phyloP scores from a whole-genome alignment of 352 stramenopile genomes.

The Phytophthora litchii region DNA sequence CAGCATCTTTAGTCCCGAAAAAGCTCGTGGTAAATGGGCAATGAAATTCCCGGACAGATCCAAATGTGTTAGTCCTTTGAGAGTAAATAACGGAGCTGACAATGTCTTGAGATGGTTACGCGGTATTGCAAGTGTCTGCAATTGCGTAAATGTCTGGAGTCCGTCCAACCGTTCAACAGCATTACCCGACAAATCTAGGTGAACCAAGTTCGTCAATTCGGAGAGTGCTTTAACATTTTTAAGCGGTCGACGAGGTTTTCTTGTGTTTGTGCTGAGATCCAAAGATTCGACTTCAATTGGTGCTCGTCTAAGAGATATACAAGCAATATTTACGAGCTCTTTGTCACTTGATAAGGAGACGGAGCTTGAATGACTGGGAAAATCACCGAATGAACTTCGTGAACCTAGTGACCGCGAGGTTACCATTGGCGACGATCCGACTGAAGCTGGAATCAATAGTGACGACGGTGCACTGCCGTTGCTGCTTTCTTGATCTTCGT shows the following conservation, averaged over 20 bases:
- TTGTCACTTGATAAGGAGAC: slow-evolving; percentile 33
- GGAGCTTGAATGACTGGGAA: slow-evolving; percentile 28
- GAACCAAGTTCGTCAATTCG: slow-evolving; percentile 52
- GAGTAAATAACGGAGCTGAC: slow-evolving; percentile 46
- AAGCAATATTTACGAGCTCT: slow-evolving; percentile 49
- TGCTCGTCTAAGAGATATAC: slow-evolving; percentile 28
- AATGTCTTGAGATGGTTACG: slow-evolving; percentile 80
- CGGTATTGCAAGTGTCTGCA: slow-evolving; percentile 56
- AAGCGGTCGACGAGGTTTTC: slow-evolving; percentile 57
- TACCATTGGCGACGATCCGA: slow-evolving; percentile 21
- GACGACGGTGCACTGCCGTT: slow-evolving; percentile 12
- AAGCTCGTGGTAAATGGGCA: slow-evolving; percentile 64
- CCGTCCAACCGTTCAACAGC: slow-evolving; percentile 59
- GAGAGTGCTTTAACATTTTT: slow-evolving; percentile 62
- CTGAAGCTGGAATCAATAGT: slow-evolving; percentile 21
- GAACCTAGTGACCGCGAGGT: slow-evolving; percentile 26
- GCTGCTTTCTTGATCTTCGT: slow-evolving; percentile 27
- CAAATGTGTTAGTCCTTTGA: slow-evolving; percentile 50
- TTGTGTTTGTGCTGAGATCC: slow-evolving; percentile 54
- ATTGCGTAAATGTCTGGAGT: slow-evolving; percentile 50
- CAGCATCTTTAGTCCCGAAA: slow-evolving; percentile 52
- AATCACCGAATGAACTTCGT: slow-evolving; percentile 32
- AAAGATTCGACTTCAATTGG: slow-evolving; percentile 38
- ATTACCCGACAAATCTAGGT: slow-evolving; percentile 74
- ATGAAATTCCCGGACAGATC: slow-evolving; percentile 87